Base-by-base conservation (phyloP, 202 grass and related monocot genomes). In the Digitaria exilis region DNA sequence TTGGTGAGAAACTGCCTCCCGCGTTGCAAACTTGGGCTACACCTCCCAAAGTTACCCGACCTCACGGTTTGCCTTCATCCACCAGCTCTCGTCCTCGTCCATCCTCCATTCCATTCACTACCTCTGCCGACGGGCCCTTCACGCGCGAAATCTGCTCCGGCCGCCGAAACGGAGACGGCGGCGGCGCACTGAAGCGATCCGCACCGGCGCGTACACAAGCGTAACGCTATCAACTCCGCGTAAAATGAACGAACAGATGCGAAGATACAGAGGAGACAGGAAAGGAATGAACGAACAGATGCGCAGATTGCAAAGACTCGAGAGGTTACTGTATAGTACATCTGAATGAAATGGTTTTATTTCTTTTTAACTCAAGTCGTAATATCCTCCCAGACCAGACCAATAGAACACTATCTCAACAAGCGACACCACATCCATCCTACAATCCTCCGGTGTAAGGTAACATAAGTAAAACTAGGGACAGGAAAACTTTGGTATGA, bases 401-500 rank as follows among this genome's bases (percentile, higher is more conserved):
- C 69, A 86, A 87, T 76, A 82, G 35, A 73, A 65, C 57, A 78
- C 57, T 65, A 78, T 73, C 80, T 78, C n/a, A 83, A 81, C 31
- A 77, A 34, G n/a, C 44, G 37, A 34, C 67, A 78, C 63, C 88
- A 84, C 62, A n/a, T 25, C 81, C 52, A 87, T 50, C 69, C 84
- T 87, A 90, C 81, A 31, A 79, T 69, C 81, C 79, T 79, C 84
- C 9, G 15, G 84, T 87, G 79, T 87, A 84, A 21, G 29, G 58
- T 75, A 64, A 62, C 73, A 86, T 30, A 67, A 64, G 71, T 80
- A 62, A 66, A 66, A 51, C 83, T 67, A 82, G 37, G 61, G 79
- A 80, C 62, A 84, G n/a, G 45, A 76, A 80, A 90, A 71, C 44
- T 90, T 84, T 65, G 80, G 80, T 84, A 90, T 71, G 70, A 84